Evolutionary conservation across 371 early-diverging fungal genomes (phyloP), one percentile per base, ranked within the genome.

Genomic region (Pancytospora epiphaga): DNA sequence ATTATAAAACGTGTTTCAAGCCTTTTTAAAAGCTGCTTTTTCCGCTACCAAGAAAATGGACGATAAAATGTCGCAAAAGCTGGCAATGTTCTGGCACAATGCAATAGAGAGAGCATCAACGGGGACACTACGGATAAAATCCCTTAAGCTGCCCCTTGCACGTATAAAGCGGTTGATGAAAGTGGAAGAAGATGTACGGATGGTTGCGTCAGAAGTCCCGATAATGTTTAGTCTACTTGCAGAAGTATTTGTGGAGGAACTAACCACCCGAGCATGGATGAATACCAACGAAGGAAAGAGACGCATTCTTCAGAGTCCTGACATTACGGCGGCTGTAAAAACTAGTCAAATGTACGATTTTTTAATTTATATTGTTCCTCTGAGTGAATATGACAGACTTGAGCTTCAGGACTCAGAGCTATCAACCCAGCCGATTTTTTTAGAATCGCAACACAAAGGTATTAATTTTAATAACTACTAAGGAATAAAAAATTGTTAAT

Each of bases 151-250:
- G 69, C 98, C 98, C 6, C 81, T 97, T 51, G 97, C 97, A n/a
- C 83, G 98, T 39, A 94, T 98, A 72, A 98, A 98, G 78, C 92
- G 95, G 77, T 92, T 98, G 47, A 98, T 98, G 97, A 97, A 97
- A 82, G 88, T 90, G 1, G 98, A 97, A 80, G 91, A 92, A 60
- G 94, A 94, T 72, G 92, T 92, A 29, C 91, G 90, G 85, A 80
- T 78, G 74, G 78, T 82, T 2, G 82, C 84, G 12, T 75, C 65
- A 27, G 81, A 87, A 81, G 95, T 93, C 18, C 95, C 96, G 1
- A 85, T 93, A 58, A 78, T 97, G 40, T 95, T 97, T 83, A 88
- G 92, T 38, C 89, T 92, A 80, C 91, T 93, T 0, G 91, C 95
- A 76, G 96, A 97, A 76, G 88, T 93, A 50, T 95, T 97, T 70